Base-by-base conservation (phyloP, 192 early-diverging fungal species). In the Pilaira anomala region DNA sequence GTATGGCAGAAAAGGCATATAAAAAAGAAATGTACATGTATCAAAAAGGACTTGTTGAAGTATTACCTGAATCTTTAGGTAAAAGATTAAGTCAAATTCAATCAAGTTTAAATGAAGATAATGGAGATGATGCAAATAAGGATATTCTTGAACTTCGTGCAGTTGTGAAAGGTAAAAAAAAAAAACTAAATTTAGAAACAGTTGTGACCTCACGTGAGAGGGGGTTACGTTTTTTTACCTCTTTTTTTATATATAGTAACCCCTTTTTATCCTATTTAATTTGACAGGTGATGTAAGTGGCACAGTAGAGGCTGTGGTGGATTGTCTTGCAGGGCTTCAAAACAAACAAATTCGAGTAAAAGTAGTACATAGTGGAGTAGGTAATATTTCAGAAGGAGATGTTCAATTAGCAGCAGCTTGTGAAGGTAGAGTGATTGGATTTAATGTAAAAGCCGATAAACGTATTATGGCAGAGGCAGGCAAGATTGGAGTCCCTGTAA, bases 391-490 rank as follows among this genome's bases (percentile, higher is more conserved):
- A 3, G 93, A 94, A 57, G 88, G 91, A 26, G 96, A 98, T 64
- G 81, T 98, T 52, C 82, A 86, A 40, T 71, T 88, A 66, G 90
- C 90, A 5, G 75, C 83, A 3, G 77, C 83, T 3, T 77, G 76
- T 49, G 75, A 71, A 18, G 85, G 85, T 77, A 64, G 78, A 73
- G 80, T 98, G 13, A 73, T 96, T 12, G 86, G 93, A 7, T 98
- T 98, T 75, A 96, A 96, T 60, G 85, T 93, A 39, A 93, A 92
- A 63, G 79, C 81, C 0, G 89, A 91, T 67, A 94, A 93, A 64
- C 87, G 83, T 67, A 84, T 86, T 5, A 71, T 75, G 50, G 74
- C 68, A 16, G 69, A 76, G 7, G 91, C 93, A 7, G 79, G 81
- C 52, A 65, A 80, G 65, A 67, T 78, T 46, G 73, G 76, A 19